These are phyloP conservation scores for Lachancea waltii DNA, from an alignment of 805 yeast species.

Conservation along the genomic window DNA sequence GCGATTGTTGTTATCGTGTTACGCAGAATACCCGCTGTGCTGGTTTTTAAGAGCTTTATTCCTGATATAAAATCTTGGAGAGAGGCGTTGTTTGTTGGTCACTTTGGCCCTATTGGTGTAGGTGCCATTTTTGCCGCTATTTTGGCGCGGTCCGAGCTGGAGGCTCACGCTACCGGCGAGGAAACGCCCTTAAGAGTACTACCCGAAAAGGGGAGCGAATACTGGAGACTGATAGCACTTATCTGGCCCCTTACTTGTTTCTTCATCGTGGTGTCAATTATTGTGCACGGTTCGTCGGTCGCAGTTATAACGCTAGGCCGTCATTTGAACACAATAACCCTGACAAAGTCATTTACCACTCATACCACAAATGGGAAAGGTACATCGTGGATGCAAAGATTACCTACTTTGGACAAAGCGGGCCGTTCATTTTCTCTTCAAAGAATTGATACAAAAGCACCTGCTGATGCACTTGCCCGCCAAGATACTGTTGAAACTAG, in stretches of 20 bases:
- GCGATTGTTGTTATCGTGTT: constrained; percentile 69
- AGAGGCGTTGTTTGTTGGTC: constrained; percentile 91
- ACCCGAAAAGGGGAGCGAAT: constrained; percentile 42
- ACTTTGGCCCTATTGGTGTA: constrained; percentile 94
- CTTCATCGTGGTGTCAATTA: constrained; percentile 70
- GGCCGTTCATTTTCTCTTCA: constrained; percentile 78
- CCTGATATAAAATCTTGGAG: constrained; percentile 91
- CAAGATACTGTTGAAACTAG: constrained; percentile 51
- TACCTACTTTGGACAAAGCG: constrained; percentile 63
- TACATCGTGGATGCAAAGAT: constrained; percentile 74
- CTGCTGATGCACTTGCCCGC: constrained; percentile 24
- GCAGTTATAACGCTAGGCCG: constrained; percentile 72
- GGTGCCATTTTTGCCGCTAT: constrained; percentile 86
- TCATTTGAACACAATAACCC: constrained; percentile 83
- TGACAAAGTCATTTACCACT: constrained; percentile 84
- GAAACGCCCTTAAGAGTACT: constrained; percentile 50
- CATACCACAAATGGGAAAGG: constrained; percentile 52
- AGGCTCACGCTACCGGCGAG: constrained; percentile 41
- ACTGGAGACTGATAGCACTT: constrained; percentile 52
- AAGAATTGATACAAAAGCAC: constrained; percentile 65
- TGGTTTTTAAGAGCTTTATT: constrained; percentile 65
- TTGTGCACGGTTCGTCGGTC: constrained; percentile 88
- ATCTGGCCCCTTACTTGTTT: constrained; percentile 85
- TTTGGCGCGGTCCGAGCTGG: constrained; percentile 67
- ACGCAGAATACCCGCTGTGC: constrained; percentile 77